A percentile compares a stretch with the other conserved stretches of the same genome.
phyloP scores from a whole-genome alignment of 208 protist genomes.

The Herpetomonas muscarum region DNA sequence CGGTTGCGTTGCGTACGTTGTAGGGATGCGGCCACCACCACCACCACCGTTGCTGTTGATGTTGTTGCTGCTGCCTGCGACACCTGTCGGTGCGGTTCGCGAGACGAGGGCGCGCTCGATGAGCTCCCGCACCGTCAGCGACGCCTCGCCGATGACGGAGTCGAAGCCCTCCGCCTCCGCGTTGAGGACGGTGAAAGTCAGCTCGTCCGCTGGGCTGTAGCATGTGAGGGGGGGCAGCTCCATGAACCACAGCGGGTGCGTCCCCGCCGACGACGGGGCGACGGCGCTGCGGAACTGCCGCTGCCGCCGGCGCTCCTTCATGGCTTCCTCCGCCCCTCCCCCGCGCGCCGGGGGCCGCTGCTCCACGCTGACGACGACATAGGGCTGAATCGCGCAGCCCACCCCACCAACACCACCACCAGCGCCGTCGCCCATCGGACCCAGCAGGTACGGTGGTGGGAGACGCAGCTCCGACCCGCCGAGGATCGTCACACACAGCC shows the following conservation, averaged over 20 bases:
- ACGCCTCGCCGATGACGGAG: conserved; percentile 3
- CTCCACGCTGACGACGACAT: not conserved
- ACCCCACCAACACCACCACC: not conserved
- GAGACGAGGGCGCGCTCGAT: not conserved
- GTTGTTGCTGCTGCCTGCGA: not conserved
- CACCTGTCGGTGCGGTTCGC: no score
- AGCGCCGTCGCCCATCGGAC: not conserved
- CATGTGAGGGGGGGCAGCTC: conserved; percentile 3
- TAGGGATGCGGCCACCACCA: no score
- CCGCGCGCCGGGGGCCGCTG: not conserved
- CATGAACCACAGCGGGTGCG: conserved; percentile 9
- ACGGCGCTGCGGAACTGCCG: conserved; percentile 6
- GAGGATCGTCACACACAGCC: not conserved
- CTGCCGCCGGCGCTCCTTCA: not conserved
- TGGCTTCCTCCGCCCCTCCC: not conserved
- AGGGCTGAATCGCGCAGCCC: not conserved
- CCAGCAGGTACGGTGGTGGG: not conserved
- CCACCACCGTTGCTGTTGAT: not conserved
- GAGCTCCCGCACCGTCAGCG: not conserved
- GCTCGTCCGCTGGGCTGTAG: conserved; percentile 1
- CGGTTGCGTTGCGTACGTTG: not conserved
- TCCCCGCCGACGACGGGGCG: not conserved
- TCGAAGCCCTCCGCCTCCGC: conserved; percentile 9
- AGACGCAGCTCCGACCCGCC: conserved; percentile 6
- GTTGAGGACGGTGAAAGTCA: conserved; percentile 10